Percentiles rank a stretch among this genome's conserved stretches.
Evolutionary conservation across 805 yeast genomes (phyloP).

Genomic region (Saturnispora besseyi): DNA sequence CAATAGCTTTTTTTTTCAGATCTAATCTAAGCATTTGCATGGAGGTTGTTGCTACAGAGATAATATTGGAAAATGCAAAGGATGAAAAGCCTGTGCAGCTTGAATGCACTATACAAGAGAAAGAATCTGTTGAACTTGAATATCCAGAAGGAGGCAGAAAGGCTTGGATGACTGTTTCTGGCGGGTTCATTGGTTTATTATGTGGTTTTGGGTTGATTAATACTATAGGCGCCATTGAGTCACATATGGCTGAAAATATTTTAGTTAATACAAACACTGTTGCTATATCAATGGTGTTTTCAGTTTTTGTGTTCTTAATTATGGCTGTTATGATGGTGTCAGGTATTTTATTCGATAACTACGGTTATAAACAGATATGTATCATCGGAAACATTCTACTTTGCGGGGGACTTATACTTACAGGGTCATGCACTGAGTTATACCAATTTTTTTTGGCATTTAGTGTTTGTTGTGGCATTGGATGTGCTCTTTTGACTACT

Average conservation of each 20-base stretch:
- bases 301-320: constrained; percentile 37
- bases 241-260: constrained; percentile 48
- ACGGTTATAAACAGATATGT: constrained; percentile 34
- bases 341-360: constrained; percentile 39
- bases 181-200: constrained; percentile 49
- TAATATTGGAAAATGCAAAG: not conserved
- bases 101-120: not conserved
- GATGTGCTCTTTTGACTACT: constrained; percentile 37
- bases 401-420: constrained; percentile 34
- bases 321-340: constrained; percentile 34
- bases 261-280: constrained; percentile 35
- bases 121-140: not conserved
- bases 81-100: not conserved
- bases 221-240: constrained; percentile 57
- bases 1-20: no score
- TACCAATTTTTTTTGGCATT: constrained; percentile 47
- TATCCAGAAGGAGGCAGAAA: constrained; percentile 10
- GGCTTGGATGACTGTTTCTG: constrained; percentile 37
- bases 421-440: constrained; percentile 35
- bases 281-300: constrained; percentile 63
- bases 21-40: not conserved
- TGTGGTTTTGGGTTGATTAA: constrained; percentile 59
- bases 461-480: constrained; percentile 38
- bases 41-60: not conserved
- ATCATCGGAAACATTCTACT: constrained; percentile 31